Percentiles rank a stretch among this genome's conserved stretches.
These are phyloP conservation scores for Lathyrus tuberosus DNA, from an alignment of 306 rosid species.

Conservation along the genomic window DNA sequence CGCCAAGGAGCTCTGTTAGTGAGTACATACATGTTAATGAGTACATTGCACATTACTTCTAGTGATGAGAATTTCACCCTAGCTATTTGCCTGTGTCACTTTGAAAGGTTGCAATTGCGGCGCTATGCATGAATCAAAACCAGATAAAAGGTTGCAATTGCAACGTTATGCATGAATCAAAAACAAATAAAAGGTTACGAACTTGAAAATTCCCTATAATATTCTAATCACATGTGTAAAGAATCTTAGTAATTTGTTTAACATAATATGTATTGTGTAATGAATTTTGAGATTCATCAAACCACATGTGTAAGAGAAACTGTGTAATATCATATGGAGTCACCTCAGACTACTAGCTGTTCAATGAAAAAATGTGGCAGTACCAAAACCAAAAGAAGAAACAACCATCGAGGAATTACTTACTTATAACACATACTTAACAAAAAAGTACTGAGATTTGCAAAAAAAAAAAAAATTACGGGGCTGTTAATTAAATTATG, in stretches of 20 bases:
- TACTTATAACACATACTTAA: neutral
- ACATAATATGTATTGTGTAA: slow-evolving; percentile 9
- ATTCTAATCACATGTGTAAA: neutral
- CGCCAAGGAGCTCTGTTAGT: slow-evolving; percentile 64
- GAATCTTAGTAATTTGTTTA: slow-evolving; percentile 10
- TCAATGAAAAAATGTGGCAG: neutral
- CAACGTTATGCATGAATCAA: slow-evolving; percentile 24
- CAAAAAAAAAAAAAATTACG: neutral
- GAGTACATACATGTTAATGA: slow-evolving; percentile 41
- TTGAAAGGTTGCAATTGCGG: slow-evolving; percentile 11
- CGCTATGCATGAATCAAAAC: slow-evolving; percentile 25
- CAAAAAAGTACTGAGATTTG: slow-evolving; percentile 4
- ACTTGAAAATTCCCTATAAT: neutral
- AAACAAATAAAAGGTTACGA: slow-evolving; percentile 27
- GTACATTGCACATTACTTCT: slow-evolving; percentile 8
- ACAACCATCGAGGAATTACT: slow-evolving; percentile 11
- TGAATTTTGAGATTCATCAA: slow-evolving; percentile 24
- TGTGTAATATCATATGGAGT: slow-evolving; percentile 10
- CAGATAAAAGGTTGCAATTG: slow-evolving; percentile 23
- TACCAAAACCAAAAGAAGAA: slow-evolving; percentile 8
- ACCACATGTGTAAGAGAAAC: neutral
- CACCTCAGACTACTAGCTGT: slow-evolving; percentile 9
- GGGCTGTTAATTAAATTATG: no score
- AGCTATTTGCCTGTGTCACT: slow-evolving; percentile 23
- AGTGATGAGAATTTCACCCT: slow-evolving; percentile 22